Base-by-base conservation (phyloP, 108 stramenopile species). In the Mediolabrus comicus region DNA sequence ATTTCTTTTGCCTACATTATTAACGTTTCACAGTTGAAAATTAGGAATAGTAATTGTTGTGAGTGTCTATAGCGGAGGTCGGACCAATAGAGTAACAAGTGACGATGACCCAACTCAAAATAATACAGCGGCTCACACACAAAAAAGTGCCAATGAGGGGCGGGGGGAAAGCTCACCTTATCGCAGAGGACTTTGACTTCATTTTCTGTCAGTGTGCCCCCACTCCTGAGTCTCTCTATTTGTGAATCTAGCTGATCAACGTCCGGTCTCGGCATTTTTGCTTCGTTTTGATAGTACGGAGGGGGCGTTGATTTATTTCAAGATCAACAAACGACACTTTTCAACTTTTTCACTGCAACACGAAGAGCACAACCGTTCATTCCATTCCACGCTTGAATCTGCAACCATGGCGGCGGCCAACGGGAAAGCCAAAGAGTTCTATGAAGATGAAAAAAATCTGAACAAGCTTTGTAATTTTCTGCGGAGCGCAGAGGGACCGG, bases 391-490 rank as follows among this genome's bases (percentile, higher is more conserved):
- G 56, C 4, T 16, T 24, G 32, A 30, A 57, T 16, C 6, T 24
- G 6, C 53, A 38, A 41, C 51, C 65, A 43, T 33, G 64, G 62
- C 74, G 11, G 41, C 69, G 57, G 52, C 52, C n/a, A n/a, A n/a
- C n/a, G n/a, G n/a, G n/a, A n/a, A n/a, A 28, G 57, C 77, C 43
- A 56, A 69, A 41, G 74, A 84, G 4, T 95, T 92, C 67, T 95
- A 95, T 60, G 86, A 92, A 59, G 83, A 90, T 51, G 79, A 85
- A 9, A 84, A 89, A 32, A 87, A 95, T 68, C 73, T 92, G 38
- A 87, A 86, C 78, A 87, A 92, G 56, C 79, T 95, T 60, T 95
- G 94, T 77, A 79, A 95, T 75, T 95, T 95, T 68, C 75, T 95
- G 19, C 79, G 89, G 27, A 84, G 85, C 62, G 59, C 69, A 2